Percentiles rank a stretch among this genome's conserved stretches.
These are phyloP conservation scores for Entelexis paramagnoliae DNA, from an alignment of 1,139 yeast genomes.

Conservation along the genomic window DNA sequence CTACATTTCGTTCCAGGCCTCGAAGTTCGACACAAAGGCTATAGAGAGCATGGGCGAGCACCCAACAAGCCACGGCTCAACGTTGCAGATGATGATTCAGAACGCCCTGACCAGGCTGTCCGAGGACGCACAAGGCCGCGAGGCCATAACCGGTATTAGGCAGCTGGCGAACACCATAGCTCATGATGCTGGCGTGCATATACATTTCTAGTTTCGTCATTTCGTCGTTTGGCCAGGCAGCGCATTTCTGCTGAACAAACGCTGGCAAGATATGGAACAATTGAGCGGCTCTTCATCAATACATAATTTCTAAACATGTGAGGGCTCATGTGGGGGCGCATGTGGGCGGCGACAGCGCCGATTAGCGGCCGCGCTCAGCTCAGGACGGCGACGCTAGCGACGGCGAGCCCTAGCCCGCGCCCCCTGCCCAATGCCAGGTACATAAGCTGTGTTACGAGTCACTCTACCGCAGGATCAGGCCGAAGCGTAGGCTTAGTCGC, in stretches of 20 bases:
- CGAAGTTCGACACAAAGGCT: slow-evolving; percentile 9
- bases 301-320: too few species aligned
- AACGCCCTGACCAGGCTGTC: background rate
- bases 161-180: slow-evolving; percentile 7
- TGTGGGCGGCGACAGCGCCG: too few species aligned
- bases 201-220: background rate
- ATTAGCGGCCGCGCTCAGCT: too few species aligned
- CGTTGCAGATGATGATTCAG: background rate
- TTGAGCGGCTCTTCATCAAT: too few species aligned
- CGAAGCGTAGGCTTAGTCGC: slow-evolving; percentile 29
- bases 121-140: slow-evolving; percentile 11
- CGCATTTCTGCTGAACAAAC: too few species aligned
- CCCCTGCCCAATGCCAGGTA: background rate
- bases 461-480: too few species aligned
- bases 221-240: background rate
- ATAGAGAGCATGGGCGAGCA: background rate
- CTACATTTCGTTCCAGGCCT: slow-evolving; percentile 14
- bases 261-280: too few species aligned
- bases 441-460: background rate
- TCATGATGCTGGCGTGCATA: slow-evolving; percentile 12
- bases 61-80: background rate
- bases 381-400: background rate
- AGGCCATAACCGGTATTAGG: slow-evolving; percentile 6
- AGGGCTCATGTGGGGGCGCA: too few species aligned
- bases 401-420: background rate